These are phyloP conservation scores for Backusella westeae DNA, from an alignment of 192 early-diverging fungal species.

Conservation along the genomic window DNA sequence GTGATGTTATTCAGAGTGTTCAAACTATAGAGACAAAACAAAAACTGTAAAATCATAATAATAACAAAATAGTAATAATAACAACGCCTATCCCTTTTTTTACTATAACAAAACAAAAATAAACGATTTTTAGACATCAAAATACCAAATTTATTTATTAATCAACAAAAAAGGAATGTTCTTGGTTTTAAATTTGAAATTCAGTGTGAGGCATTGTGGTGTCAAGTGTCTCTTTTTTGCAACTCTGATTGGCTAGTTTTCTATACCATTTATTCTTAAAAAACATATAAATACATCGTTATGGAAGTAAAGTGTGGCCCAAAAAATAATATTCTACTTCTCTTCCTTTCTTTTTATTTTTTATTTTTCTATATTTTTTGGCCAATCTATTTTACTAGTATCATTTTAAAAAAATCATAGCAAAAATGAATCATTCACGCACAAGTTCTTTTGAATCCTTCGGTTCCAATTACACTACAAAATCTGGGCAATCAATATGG, in stretches of 20 bases:
- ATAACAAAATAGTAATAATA: neutral
- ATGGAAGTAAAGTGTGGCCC: neutral
- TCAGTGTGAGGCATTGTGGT: neutral
- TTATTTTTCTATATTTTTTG: neutral
- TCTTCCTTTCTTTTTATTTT: neutral
- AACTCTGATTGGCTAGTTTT: neutral
- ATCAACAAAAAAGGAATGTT: neutral
- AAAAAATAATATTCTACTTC: neutral
- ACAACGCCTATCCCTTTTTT: neutral
- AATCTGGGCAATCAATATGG: neutral
- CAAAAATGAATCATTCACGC: neutral
- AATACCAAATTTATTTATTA: neutral
- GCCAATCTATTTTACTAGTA: neutral
- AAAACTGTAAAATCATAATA: constrained; percentile 32
- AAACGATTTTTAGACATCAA: neutral
- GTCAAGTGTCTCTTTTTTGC: neutral
- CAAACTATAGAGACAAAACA: constrained; percentile 54
- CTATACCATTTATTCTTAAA: neutral
- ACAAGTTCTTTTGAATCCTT: neutral
- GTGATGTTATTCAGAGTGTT: constrained; percentile 81
- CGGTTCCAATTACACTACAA: neutral
- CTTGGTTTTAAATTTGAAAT: constrained; percentile 1
- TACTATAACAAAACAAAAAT: neutral
- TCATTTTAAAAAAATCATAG: neutral
- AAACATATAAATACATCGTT: neutral